A percentile compares a stretch with the other conserved stretches of the same genome.
Evolutionary conservation across 306 rosid genomes (phyloP).

Genomic region (Fragaria iinumae): DNA sequence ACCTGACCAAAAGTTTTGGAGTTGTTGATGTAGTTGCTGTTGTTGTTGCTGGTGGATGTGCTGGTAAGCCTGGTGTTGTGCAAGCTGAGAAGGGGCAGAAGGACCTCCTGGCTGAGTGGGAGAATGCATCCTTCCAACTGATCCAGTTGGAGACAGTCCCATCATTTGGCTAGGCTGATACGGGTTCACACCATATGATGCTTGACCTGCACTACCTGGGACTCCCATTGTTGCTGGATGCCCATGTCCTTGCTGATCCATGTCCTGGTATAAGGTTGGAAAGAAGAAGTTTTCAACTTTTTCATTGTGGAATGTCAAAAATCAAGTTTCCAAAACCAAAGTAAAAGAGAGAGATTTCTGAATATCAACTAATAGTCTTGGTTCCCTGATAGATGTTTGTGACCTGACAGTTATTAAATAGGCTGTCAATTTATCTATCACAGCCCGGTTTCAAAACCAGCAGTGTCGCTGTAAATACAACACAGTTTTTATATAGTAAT

Average conservation of each 20-base stretch:
- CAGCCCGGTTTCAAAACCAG: not conserved
- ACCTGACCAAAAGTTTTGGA: slow-evolving; percentile 44
- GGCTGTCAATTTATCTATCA: not conserved
- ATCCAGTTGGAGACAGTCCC: slow-evolving; percentile 26
- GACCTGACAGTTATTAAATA: not conserved
- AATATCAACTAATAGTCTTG: not conserved
- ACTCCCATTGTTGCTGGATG: slow-evolving; percentile 20
- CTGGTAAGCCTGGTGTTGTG: slow-evolving; percentile 39
- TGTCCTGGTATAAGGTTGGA: slow-evolving; percentile 2
- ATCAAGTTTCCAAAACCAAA: not conserved
- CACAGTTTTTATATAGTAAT: not conserved
- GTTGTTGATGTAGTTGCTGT: slow-evolving; percentile 42
- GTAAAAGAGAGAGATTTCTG: not conserved
- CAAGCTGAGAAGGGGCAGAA: slow-evolving; percentile 33
- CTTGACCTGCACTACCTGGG: slow-evolving; percentile 28
- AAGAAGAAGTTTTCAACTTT: not conserved
- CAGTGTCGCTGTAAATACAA: not conserved
- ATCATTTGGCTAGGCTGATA: slow-evolving; percentile 40
- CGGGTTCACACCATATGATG: slow-evolving; percentile 28
- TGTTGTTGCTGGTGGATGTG: slow-evolving; percentile 43
- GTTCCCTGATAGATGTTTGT: not conserved
- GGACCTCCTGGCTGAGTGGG: slow-evolving; percentile 31
- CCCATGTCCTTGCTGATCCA: slow-evolving; percentile 55
- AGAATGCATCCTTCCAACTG: slow-evolving; percentile 29
- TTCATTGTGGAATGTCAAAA: not conserved